These are phyloP conservation scores for Melampsora americana DNA, from an alignment of 1,284 basidiomycete species.

Conservation along the genomic window DNA sequence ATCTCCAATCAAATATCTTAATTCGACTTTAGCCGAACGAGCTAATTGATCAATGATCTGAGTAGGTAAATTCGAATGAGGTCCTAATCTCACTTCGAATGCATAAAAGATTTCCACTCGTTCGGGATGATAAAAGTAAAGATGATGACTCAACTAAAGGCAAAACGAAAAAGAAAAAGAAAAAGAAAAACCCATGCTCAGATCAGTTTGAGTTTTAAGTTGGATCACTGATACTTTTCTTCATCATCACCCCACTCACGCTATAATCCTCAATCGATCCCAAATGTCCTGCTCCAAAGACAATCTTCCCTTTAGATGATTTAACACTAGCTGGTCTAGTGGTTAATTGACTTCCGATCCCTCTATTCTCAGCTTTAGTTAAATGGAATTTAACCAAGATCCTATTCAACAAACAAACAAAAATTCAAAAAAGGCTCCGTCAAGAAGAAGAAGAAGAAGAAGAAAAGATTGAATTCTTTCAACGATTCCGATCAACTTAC, in stretches of 20 bases:
- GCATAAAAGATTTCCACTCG: conserved; percentile 24
- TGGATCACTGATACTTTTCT: too few species aligned
- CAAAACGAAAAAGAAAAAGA: not conserved
- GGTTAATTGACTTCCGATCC: conserved; percentile 18
- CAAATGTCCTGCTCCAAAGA: conserved; percentile 7
- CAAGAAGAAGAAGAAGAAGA: not conserved
- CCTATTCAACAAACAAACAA: conserved; percentile 1
- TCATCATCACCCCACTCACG: too few species aligned
- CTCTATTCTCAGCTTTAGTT: conserved; percentile 13
- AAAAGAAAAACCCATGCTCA: not conserved
- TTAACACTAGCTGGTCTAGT: conserved; percentile 11
- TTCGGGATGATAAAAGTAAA: conserved; percentile 22
- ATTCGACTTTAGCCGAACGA: conserved; percentile 22
- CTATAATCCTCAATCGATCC: conserved; percentile 20
- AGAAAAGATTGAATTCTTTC: too few species aligned
- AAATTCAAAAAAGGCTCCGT: not conserved
- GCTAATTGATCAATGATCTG: conserved; percentile 18
- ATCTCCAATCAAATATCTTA: conserved; percentile 22
- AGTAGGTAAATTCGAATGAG: conserved; percentile 11
- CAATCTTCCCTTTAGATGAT: conserved; percentile 6
- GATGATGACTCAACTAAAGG: conserved; percentile 24
- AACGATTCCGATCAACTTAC: too few species aligned
- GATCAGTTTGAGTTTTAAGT: too few species aligned
- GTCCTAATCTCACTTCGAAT: conserved; percentile 14
- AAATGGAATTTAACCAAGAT: conserved; percentile 24